Conservation (phyloP, 2,329 filamentous ascomycete genomes). For the Zymoseptoria brevis region DNA sequence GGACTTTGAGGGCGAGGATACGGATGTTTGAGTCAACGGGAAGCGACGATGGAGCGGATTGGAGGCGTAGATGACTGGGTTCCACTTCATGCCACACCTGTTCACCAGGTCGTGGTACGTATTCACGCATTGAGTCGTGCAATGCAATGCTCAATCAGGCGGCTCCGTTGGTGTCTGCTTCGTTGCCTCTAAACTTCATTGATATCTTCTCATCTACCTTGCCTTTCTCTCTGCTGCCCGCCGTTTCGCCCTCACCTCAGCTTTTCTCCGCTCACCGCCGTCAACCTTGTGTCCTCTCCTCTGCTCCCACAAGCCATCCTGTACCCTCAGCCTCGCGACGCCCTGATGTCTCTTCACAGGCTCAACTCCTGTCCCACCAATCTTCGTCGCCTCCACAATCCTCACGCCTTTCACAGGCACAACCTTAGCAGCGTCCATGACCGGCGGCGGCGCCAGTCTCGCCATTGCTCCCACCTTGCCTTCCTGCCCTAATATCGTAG, state of each 20-base stretch:
- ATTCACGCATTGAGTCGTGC: too few species aligned
- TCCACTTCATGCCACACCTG: too few species aligned
- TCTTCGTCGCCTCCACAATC: constrained; percentile 59
- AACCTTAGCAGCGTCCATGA: constrained; percentile 23
- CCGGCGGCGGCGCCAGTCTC: constrained; percentile 28
- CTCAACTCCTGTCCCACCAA: constrained; percentile 67
- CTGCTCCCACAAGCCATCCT: constrained; percentile 91
- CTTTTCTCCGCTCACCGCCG: neutral
- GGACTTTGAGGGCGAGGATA: constrained; percentile 6
- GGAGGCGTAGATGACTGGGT: too few species aligned
- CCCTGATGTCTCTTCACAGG: constrained; percentile 55
- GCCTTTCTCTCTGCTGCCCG: neutral
- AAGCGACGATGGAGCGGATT: too few species aligned
- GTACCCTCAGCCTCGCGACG: constrained; percentile 59
- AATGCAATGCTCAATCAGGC: too few species aligned
- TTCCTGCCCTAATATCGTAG: constrained; percentile 25
- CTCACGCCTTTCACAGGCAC: constrained; percentile 55
- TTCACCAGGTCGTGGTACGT: too few species aligned
- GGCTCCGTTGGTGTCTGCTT: too few species aligned
- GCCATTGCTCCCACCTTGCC: constrained; percentile 13
- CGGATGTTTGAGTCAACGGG: neutral
- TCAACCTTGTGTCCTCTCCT: constrained; percentile 29
- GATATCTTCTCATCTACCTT: neutral
- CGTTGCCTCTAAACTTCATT: too few species aligned
- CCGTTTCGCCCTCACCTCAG: neutral